Conservation (phyloP, 2,329 filamentous ascomycete genomes). For the Fusarium longipes region DNA sequence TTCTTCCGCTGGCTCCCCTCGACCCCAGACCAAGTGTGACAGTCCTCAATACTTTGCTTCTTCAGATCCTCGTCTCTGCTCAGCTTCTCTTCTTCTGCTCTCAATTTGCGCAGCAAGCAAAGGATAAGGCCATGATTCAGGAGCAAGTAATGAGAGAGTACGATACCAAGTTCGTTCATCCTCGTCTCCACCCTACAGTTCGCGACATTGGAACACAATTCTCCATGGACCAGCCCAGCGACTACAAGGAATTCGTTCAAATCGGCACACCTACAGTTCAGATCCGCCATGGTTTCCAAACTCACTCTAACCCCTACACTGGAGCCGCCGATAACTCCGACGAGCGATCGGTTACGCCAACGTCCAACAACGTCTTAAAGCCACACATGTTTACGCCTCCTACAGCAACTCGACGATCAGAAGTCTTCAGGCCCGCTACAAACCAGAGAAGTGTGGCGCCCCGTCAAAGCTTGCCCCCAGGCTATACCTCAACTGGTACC, state of each 20-base stretch:
- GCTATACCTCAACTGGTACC: slow-evolving; percentile 47
- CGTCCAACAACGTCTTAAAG: slow-evolving; percentile 53
- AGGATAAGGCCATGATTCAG: slow-evolving; percentile 85
- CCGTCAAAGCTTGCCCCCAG: slow-evolving; percentile 52
- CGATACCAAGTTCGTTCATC: slow-evolving; percentile 94
- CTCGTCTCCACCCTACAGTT: slow-evolving; percentile 83
- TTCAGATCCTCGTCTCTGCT: slow-evolving; percentile 78
- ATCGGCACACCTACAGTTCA: slow-evolving; percentile 67
- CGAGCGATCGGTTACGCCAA: slow-evolving; percentile 53
- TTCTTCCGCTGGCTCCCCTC: slow-evolving; percentile 79
- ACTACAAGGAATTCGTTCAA: slow-evolving; percentile 58
- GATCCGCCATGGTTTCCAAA: slow-evolving; percentile 80
- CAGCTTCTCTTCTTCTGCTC: slow-evolving; percentile 80
- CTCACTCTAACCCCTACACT: slow-evolving; percentile 83
- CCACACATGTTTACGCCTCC: slow-evolving; percentile 59
- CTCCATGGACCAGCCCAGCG: slow-evolving; percentile 59
- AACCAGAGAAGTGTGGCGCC: slow-evolving; percentile 47
- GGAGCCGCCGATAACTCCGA: slow-evolving; percentile 63
- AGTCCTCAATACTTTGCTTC: slow-evolving; percentile 81
- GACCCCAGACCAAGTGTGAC: slow-evolving; percentile 88
- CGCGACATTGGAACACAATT: slow-evolving; percentile 84
- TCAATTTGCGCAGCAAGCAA: slow-evolving; percentile 84
- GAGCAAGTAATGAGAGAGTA: slow-evolving; percentile 96
- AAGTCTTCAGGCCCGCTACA: slow-evolving; percentile 50
- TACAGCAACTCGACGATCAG: slow-evolving; percentile 48